Base-by-base conservation (phyloP, 108 stramenopile genomes). In the Discostella pseudostelligera region DNA sequence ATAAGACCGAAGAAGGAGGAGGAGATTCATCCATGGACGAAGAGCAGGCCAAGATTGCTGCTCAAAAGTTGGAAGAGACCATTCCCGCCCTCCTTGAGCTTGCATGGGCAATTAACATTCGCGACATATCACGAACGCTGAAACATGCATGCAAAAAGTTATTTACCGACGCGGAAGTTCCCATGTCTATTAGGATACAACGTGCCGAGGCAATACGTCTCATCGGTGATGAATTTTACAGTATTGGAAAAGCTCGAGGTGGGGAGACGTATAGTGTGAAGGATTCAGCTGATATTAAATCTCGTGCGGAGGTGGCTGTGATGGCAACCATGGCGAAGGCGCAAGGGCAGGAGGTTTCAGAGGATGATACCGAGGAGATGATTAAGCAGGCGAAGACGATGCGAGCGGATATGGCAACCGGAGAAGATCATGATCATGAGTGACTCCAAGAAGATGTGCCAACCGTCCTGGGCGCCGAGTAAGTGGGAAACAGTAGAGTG, bases 271-370 rank as follows among this genome's bases (percentile, higher is more conserved):
- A 59, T 26, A 71, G 63, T 4, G 39, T 81, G 3, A 78, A 79
- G 13, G 69, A 67, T 63, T 69, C 83, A 44, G 74, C 81, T n/a
- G 85, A 88, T 39, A 90, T 95, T 42, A 87, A 87, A 51, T 73
- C 88, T 2, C 81, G 93, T 8, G 90, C 87, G 4, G 88, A 89
- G 60, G 90, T 92, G 40, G 93, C 93, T 14, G 84, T 90, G 16
- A 90, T 90, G 89, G 87, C 88, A 13, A 92, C 90, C 3, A 80
- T 95, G 74, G 90, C 93, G 1, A 95, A 92, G 69, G 90, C 90
- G 13, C 93, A 95, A 61, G 93, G 93, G 21, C 93, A 95, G 65
- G 93, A 95, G 67, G 85, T 95, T 12, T 69, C 73, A 24, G 81
- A 84, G 39, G 68, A 84, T 62, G 89, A 94, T 77, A 83, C 88